phyloP scores from a whole-genome alignment of 306 rosid genomes.

The Abrus pulchellus region DNA sequence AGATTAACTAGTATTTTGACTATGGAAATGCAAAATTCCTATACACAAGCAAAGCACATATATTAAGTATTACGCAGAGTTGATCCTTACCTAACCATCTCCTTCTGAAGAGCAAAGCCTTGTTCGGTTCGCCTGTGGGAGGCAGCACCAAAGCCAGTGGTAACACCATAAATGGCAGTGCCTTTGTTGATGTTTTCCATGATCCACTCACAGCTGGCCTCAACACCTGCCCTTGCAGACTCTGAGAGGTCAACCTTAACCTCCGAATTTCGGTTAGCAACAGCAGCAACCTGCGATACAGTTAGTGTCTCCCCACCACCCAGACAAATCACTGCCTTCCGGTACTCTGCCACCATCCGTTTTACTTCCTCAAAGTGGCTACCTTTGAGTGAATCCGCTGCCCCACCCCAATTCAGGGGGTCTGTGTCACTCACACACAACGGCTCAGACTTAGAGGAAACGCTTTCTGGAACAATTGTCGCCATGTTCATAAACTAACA shows the following conservation, averaged over 20 bases:
- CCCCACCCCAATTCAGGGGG: constrained; percentile 50
- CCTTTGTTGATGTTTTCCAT: constrained; percentile 45
- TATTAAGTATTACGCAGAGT: neutral
- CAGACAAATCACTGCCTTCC: constrained; percentile 36
- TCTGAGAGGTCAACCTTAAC: constrained; percentile 52
- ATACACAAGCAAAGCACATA: neutral
- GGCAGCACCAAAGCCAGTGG: constrained; percentile 60
- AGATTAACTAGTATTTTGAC: neutral
- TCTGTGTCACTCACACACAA: constrained; percentile 15
- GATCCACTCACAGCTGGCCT: constrained; percentile 56
- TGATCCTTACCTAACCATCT: constrained; percentile 57
- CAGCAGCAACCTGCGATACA: constrained; percentile 56
- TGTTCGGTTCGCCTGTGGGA: constrained; percentile 51
- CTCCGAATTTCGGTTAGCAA: constrained; percentile 36
- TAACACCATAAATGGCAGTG: constrained; percentile 48
- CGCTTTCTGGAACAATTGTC: neutral
- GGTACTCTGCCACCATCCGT: constrained; percentile 51
- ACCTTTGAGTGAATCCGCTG: constrained; percentile 54
- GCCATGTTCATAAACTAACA: constrained; percentile 42
- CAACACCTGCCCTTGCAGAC: constrained; percentile 52
- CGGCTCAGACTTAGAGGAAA: constrained; percentile 7
- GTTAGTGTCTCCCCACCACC: constrained; percentile 44
- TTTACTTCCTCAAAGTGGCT: constrained; percentile 57
- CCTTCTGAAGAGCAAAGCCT: constrained; percentile 56
- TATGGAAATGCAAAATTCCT: neutral